phyloP scores from a whole-genome alignment of 495 filamentous ascomycete genomes.

The Tuber microsphaerosporum region DNA sequence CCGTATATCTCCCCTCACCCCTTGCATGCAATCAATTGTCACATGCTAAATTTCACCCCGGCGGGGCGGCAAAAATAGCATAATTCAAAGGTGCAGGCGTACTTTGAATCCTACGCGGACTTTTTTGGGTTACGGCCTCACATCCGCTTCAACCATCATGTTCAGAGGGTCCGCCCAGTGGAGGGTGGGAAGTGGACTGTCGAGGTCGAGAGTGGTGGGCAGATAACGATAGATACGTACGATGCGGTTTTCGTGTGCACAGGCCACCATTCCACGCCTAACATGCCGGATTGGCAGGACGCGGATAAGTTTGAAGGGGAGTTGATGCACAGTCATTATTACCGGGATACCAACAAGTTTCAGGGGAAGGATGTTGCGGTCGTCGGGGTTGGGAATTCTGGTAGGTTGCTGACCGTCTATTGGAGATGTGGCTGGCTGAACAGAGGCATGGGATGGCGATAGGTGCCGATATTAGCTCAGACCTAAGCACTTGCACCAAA shows the following conservation, averaged over 20 bases:
- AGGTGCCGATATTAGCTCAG: conserved; percentile 26
- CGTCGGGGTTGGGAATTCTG: conserved; percentile 41
- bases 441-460: neutral
- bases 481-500: conserved; percentile 15
- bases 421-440: conserved; percentile 6
- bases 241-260: conserved; percentile 41
- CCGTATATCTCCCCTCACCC: conserved; percentile 10
- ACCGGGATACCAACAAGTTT: conserved; percentile 35
- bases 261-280: conserved; percentile 37
- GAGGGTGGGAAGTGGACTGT: conserved; percentile 21
- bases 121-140: conserved; percentile 34
- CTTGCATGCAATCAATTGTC: neutral
- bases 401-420: conserved; percentile 11
- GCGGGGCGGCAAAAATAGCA: conserved; percentile 26
- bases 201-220: conserved; percentile 6
- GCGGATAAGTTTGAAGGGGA: conserved; percentile 27
- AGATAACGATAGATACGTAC: conserved; percentile 23
- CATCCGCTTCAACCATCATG: conserved; percentile 31
- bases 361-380: conserved; percentile 41
- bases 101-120: conserved; percentile 39
- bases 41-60: conserved; percentile 10
- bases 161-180: conserved; percentile 11
- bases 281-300: conserved; percentile 35
- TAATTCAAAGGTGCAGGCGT: conserved; percentile 39
- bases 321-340: conserved; percentile 42